Percentiles rank a stretch among this genome's conserved stretches.
Conservation (phyloP, 2,329 filamentous ascomycete species). For the Didymella keratinophila region DNA sequence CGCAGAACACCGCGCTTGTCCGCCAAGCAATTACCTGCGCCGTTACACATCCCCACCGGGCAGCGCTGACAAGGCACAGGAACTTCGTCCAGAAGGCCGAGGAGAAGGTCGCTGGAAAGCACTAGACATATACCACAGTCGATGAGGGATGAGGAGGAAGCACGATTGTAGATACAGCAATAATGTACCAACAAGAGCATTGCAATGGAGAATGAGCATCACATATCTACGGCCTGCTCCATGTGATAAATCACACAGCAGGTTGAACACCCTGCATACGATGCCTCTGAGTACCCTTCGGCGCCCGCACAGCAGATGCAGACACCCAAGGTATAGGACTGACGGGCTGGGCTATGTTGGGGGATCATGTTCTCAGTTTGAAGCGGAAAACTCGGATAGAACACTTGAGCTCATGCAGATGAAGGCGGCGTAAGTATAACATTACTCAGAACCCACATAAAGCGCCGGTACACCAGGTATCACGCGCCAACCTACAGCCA, state of each 20-base stretch:
- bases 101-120: slow-evolving; percentile 38
- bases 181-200: slow-evolving; percentile 41
- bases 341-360: too few relatives aligned
- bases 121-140: slow-evolving; percentile 18
- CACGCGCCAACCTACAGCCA: not conserved
- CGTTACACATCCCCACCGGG: too few relatives aligned
- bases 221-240: not conserved
- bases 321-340: too few relatives aligned
- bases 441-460: not conserved
- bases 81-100: slow-evolving; percentile 51
- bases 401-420: not conserved
- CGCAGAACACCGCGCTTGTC: not conserved
- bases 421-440: not conserved
- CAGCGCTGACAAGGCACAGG: slow-evolving; percentile 29
- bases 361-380: too few relatives aligned
- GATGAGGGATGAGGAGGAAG: slow-evolving; percentile 23
- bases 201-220: slow-evolving; percentile 13
- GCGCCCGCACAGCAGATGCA: too few relatives aligned
- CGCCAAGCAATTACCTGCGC: too few relatives aligned
- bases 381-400: too few relatives aligned
- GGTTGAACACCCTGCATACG: too few relatives aligned
- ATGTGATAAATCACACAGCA: too few relatives aligned
- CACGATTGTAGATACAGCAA: slow-evolving; percentile 45
- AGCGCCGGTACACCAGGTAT: slow-evolving; percentile 10
- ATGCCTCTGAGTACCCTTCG: too few relatives aligned